phyloP scores from a whole-genome alignment of 148 eudicot genomes.

The Camellia sinensis region DNA sequence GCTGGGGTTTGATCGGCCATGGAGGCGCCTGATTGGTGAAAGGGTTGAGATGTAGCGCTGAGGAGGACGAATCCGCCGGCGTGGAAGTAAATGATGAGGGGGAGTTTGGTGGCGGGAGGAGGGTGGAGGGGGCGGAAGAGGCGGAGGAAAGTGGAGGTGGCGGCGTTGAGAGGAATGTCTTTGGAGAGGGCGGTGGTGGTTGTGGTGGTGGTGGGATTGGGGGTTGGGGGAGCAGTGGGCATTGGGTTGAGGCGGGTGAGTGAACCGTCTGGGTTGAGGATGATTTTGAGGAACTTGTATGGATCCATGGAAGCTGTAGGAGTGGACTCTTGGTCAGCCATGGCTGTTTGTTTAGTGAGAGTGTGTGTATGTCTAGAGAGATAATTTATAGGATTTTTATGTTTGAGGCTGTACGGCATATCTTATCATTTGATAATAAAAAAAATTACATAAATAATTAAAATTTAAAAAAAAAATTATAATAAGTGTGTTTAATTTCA shows the following conservation, averaged over 20 bases:
- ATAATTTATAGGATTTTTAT: background rate
- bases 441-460: background rate
- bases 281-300: constrained; percentile 56
- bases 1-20: constrained; percentile 48
- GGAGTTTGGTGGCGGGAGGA: constrained; percentile 37
- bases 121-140: constrained; percentile 50
- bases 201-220: background rate
- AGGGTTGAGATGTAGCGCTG: constrained; percentile 46
- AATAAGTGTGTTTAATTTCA: too few species aligned
- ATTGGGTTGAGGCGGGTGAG: constrained; percentile 39
- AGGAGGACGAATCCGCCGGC: constrained; percentile 77
- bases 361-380: background rate
- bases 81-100: constrained; percentile 63
- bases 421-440: too few species aligned
- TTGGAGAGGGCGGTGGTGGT: constrained; percentile 39
- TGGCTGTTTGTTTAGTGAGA: background rate
- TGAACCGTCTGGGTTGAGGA: constrained; percentile 66
- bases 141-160: constrained; percentile 57
- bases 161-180: constrained; percentile 57
- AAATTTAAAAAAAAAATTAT: too few species aligned
- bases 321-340: constrained; percentile 8
- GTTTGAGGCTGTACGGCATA: too few species aligned
- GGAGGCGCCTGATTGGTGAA: constrained; percentile 47
- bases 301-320: constrained; percentile 38
- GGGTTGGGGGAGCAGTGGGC: constrained; percentile 30